Evolutionary conservation across 495 filamentous ascomycete species (phyloP).

Genomic region (Hypoxylon fragiforme): DNA sequence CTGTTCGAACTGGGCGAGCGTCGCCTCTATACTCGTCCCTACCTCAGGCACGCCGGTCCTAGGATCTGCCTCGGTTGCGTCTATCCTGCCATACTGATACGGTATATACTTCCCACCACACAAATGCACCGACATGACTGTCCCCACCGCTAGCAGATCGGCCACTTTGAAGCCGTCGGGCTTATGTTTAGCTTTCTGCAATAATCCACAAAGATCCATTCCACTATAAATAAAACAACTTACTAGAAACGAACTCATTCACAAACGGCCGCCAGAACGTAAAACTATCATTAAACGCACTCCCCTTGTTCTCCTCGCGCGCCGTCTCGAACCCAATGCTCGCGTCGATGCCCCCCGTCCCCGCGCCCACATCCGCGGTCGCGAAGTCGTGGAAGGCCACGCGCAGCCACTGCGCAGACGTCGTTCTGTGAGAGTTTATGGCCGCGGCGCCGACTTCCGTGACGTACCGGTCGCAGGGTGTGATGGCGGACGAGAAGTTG

Average conservation of each 20-base stretch:
- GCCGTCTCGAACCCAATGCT: slow-evolving; percentile 53
- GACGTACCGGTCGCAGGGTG: slow-evolving; percentile 38
- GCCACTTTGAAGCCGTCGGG: slow-evolving; percentile 37
- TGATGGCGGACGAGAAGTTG: slow-evolving; percentile 40
- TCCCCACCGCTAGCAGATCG: slow-evolving; percentile 52
- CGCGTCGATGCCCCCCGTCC: slow-evolving; percentile 53
- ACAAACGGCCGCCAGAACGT: slow-evolving; percentile 45
- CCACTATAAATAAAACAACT: slow-evolving; percentile 3
- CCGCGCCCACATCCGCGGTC: slow-evolving; percentile 46
- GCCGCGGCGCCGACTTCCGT: slow-evolving; percentile 38
- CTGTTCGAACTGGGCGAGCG: slow-evolving; percentile 46
- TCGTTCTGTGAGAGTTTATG: slow-evolving; percentile 45
- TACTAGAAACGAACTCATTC: slow-evolving; percentile 36
- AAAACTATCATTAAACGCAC: slow-evolving; percentile 52
- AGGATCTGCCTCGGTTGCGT: slow-evolving; percentile 50
- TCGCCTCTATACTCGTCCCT: slow-evolving; percentile 45
- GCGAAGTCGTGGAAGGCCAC: slow-evolving; percentile 59
- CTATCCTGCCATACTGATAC: slow-evolving; percentile 50
- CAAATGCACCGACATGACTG: slow-evolving; percentile 48
- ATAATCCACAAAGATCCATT: background rate
- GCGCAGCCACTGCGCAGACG: slow-evolving; percentile 56
- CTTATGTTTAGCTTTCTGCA: background rate
- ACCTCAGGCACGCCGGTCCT: slow-evolving; percentile 52
- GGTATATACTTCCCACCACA: slow-evolving; percentile 55
- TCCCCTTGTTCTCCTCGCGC: slow-evolving; percentile 49